A percentile compares a stretch with the other conserved stretches of the same genome.
Evolutionary conservation across 805 yeast genomes (phyloP).

Genomic region (Nakazawaea peltata): DNA sequence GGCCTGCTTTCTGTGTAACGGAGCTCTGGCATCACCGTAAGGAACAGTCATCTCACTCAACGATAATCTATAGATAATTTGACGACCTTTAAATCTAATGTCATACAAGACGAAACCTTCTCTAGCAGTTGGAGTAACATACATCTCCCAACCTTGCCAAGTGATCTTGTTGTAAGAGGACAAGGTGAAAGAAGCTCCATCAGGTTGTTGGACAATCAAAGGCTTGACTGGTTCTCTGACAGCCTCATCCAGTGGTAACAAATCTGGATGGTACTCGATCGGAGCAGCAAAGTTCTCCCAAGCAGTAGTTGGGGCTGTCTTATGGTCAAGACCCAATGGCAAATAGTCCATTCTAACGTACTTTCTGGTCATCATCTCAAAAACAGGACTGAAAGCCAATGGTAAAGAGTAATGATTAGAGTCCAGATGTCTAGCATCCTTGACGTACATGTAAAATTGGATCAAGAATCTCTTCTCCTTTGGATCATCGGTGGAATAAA

Average conservation of each 20-base stretch:
- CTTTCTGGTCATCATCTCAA: slow-evolving; percentile 50
- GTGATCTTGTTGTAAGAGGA: slow-evolving; percentile 38
- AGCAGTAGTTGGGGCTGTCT: slow-evolving; percentile 44
- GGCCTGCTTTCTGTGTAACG: slow-evolving; percentile 81
- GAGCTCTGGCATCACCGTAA: slow-evolving; percentile 78
- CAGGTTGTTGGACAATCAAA: slow-evolving; percentile 63
- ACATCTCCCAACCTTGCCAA: slow-evolving; percentile 85
- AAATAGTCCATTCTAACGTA: slow-evolving; percentile 66
- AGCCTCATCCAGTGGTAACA: slow-evolving; percentile 38
- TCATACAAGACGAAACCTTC: slow-evolving; percentile 77
- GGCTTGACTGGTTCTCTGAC: slow-evolving; percentile 55
- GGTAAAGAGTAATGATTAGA: slow-evolving; percentile 74
- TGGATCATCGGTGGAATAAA: slow-evolving; percentile 71
- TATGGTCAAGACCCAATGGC: slow-evolving; percentile 64
- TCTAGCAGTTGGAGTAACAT: slow-evolving; percentile 61
- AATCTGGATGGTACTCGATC: slow-evolving; percentile 69
- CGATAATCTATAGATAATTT: slow-evolving; percentile 63
- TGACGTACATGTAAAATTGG: slow-evolving; percentile 70
- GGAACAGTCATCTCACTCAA: slow-evolving; percentile 85
- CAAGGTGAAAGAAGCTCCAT: slow-evolving; percentile 64
- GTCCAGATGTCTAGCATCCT: slow-evolving; percentile 56
- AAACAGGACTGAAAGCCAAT: slow-evolving; percentile 65
- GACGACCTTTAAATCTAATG: slow-evolving; percentile 68
- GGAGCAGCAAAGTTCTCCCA: slow-evolving; percentile 47
- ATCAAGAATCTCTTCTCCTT: slow-evolving; percentile 53